These are phyloP conservation scores for Pulveroboletus frians DNA, from an alignment of 768 basidiomycete genomes.

Conservation along the genomic window DNA sequence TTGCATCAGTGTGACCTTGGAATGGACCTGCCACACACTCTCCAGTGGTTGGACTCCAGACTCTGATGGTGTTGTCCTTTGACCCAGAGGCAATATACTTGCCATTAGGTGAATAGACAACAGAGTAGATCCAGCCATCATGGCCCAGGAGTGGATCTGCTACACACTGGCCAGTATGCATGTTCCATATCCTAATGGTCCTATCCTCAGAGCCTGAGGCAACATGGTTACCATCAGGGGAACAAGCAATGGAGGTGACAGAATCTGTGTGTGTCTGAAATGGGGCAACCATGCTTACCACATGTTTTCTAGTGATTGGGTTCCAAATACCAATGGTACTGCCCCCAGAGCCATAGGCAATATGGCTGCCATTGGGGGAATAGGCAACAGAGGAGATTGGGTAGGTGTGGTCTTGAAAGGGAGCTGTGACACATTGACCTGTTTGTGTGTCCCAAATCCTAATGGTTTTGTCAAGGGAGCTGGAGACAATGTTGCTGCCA, in stretches of 20 bases:
- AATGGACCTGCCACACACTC: constrained; percentile 16
- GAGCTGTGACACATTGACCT: constrained; percentile 12
- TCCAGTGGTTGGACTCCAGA: constrained; percentile 19
- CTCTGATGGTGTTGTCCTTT: constrained; percentile 16
- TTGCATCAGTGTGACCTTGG: constrained; percentile 13
- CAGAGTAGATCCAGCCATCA: constrained; percentile 6
- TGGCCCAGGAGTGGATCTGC: constrained; percentile 4
- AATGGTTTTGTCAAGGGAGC: constrained; percentile 16
- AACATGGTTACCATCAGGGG: constrained; percentile 14
- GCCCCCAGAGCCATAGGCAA: constrained; percentile 12
- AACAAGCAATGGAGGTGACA: constrained; percentile 7
- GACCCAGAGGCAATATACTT: constrained; percentile 18
- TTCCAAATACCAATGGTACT: constrained; percentile 7
- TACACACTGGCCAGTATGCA: constrained; percentile 7
- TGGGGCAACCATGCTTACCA: neutral
- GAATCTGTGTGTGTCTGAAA: neutral
- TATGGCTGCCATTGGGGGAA: constrained; percentile 13
- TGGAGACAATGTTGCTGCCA: constrained; percentile 14
- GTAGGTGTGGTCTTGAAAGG: constrained; percentile 8
- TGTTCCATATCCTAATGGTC: constrained; percentile 9
- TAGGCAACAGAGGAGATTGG: constrained; percentile 6
- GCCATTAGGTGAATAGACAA: constrained; percentile 28
- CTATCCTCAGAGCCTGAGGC: constrained; percentile 5
- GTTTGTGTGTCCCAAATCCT: constrained; percentile 15
- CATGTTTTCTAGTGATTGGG: neutral